These are phyloP conservation scores for Carex pumila DNA, from an alignment of 176 grass and related monocot species.

Conservation along the genomic window DNA sequence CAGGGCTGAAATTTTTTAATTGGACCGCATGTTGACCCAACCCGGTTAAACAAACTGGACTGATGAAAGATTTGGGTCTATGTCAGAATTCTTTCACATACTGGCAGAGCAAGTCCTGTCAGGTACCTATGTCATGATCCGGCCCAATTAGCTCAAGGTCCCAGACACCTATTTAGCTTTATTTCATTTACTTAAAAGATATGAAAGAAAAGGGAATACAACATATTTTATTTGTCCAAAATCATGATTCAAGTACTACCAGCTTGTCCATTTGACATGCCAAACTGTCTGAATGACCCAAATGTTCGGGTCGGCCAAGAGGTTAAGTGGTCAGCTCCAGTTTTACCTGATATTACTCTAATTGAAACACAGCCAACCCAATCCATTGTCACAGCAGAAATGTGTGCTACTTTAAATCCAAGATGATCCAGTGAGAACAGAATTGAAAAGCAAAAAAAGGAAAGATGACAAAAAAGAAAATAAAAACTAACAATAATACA, in stretches of 20 bases:
- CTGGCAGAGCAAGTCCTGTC: neutral
- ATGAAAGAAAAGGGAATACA: neutral
- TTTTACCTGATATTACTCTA: neutral
- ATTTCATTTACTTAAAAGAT: neutral
- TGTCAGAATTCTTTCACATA: neutral
- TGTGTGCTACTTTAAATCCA: neutral
- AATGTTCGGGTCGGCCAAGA: neutral
- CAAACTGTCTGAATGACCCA: neutral
- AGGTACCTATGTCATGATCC: neutral
- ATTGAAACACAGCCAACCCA: neutral
- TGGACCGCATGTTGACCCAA: conserved; percentile 4
- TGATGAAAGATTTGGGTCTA: neutral
- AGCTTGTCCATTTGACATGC: neutral
- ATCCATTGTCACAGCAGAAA: neutral
- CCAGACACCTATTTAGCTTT: neutral
- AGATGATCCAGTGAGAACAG: conserved; percentile 3
- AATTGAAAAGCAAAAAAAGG: neutral
- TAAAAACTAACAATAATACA: neutral
- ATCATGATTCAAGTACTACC: neutral
- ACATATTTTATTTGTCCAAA: neutral
- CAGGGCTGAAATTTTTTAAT: neutral
- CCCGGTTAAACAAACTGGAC: neutral
- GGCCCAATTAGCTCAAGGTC: neutral
- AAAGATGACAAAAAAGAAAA: conserved; percentile 1
- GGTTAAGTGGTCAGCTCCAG: neutral